These are phyloP conservation scores for Vaccinium macrocarpon DNA, from an alignment of 148 eudicot genomes.

Conservation along the genomic window DNA sequence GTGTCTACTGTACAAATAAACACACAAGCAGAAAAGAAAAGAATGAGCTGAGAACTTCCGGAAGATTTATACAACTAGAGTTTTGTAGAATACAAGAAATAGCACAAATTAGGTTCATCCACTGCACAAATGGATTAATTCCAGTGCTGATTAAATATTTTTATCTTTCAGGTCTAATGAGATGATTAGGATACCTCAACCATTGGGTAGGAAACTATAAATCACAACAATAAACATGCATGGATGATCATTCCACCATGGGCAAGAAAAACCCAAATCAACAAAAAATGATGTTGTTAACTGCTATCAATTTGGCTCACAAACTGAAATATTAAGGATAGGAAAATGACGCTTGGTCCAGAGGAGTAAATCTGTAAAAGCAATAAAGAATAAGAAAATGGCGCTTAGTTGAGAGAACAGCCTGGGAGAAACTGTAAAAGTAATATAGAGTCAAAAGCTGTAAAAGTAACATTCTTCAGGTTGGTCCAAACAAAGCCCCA, in stretches of 20 bases:
- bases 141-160: not conserved
- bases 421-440: not conserved
- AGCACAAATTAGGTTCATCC: not conserved
- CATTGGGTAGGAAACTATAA: not conserved
- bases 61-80: not conserved
- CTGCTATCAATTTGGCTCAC: not conserved
- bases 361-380: not conserved
- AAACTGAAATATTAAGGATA: not conserved
- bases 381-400: not conserved
- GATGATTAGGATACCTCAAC: not conserved
- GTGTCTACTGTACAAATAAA: not conserved
- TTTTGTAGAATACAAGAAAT: not conserved
- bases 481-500: not conserved
- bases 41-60: not conserved
- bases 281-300: not conserved
- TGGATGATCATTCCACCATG: not conserved
- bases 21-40: not conserved
- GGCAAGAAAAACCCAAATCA: not conserved
- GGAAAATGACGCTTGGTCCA: not conserved
- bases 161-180: not conserved
- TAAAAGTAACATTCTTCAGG: not conserved
- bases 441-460: not conserved
- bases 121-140: not conserved
- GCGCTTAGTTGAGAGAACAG: not conserved
- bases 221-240: not conserved